Evolutionary conservation across 108 stramenopile genomes (phyloP).

Genomic region (Schizochytrium sp.): DNA sequence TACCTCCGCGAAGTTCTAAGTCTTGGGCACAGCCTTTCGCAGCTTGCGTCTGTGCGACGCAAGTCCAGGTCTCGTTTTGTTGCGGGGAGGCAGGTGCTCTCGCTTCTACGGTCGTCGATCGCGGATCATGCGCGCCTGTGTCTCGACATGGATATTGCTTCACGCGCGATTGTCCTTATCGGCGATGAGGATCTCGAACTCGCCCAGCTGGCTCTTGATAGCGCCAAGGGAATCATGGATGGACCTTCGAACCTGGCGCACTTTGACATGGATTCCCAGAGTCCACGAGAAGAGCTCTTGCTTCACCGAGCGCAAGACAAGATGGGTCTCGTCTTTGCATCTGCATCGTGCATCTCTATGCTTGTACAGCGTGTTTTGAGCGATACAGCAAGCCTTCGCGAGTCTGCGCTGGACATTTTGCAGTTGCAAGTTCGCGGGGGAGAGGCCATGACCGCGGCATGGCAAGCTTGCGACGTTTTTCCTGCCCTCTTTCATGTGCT

Average conservation of each 20-base stretch:
- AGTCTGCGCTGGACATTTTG: background rate
- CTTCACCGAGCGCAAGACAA: background rate
- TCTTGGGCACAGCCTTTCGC: background rate
- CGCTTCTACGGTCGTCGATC: background rate
- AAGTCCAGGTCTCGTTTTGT: background rate
- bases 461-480: background rate
- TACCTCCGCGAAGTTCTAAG: background rate
- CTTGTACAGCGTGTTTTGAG: background rate
- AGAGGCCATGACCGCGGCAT: background rate
- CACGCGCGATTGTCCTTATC: background rate
- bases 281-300: background rate
- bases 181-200: background rate
- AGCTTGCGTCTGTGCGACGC: background rate
- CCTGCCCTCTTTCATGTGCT: background rate
- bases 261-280: background rate
- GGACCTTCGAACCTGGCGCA: background rate
- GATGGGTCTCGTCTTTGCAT: background rate
- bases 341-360: background rate
- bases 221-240: background rate
- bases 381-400: background rate
- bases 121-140: background rate
- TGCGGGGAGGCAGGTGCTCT: background rate
- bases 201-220: background rate
- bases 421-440: background rate
- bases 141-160: background rate